Evolutionary conservation across 768 basidiomycete genomes (phyloP).

Genomic region (Amylocystis lapponica): DNA sequence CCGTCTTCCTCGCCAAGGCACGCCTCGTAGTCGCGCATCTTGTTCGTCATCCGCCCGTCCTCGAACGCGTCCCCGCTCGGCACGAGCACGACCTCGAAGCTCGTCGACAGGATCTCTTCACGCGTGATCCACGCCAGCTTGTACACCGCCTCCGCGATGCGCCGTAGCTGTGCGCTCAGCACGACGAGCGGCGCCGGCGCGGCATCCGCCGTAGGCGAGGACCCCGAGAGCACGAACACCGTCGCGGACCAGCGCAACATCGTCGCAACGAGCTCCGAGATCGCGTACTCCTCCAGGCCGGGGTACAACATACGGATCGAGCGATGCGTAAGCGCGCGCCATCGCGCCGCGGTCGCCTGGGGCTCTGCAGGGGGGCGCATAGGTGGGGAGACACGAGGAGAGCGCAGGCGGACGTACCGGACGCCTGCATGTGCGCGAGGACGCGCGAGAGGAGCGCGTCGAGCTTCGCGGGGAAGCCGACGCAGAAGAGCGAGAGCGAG

Average conservation of each 20-base stretch:
- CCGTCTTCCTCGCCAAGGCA: conserved; percentile 9
- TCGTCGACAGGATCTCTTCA: conserved; percentile 75
- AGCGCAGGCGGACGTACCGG: conserved; percentile 12
- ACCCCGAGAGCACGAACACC: conserved; percentile 60
- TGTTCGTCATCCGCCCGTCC: conserved; percentile 48
- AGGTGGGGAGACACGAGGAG: neutral
- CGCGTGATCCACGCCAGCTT: conserved; percentile 56
- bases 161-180: conserved; percentile 53
- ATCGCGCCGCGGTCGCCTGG: conserved; percentile 72
- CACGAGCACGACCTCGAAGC: conserved; percentile 63
- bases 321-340: conserved; percentile 68
- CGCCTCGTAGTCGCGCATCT: conserved; percentile 51
- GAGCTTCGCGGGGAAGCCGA: conserved; percentile 66
- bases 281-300: conserved; percentile 55
- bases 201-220: conserved; percentile 34
- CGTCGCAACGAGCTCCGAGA: conserved; percentile 68
- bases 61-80: conserved; percentile 50
- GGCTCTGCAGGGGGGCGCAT: conserved; percentile 41
- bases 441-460: conserved; percentile 47
- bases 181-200: conserved; percentile 27
- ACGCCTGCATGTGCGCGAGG: conserved; percentile 19
- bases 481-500: conserved; percentile 64
- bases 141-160: conserved; percentile 60
- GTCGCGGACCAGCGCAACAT: conserved; percentile 70
- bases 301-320: conserved; percentile 67